A percentile compares a stretch with the other conserved stretches of the same genome.
phyloP scores from a whole-genome alignment of 352 stramenopile genomes.

The Phytophthora parvispora region DNA sequence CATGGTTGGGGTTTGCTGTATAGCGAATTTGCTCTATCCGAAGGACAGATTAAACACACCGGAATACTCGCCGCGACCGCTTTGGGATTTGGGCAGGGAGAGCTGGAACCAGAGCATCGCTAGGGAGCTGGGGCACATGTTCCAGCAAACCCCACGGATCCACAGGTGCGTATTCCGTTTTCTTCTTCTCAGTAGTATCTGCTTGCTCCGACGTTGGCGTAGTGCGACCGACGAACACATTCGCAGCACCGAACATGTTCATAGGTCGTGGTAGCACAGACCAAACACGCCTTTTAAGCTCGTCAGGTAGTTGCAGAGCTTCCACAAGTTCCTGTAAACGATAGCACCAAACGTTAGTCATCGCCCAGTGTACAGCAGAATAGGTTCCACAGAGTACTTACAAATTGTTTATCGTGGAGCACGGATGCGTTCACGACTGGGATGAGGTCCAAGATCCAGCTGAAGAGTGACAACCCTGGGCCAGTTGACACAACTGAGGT shows the following conservation, averaged over 20 bases:
- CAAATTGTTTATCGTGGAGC: conserved; percentile 79
- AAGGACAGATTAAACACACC: conserved; percentile 62
- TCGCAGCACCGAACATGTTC: conserved; percentile 36
- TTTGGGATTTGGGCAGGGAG: conserved; percentile 61
- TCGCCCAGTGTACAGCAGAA: conserved; percentile 4
- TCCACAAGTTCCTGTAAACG: conserved; percentile 74
- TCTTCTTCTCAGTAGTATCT: conserved; percentile 26
- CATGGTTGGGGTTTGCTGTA: not conserved
- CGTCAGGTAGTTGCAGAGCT: conserved; percentile 60
- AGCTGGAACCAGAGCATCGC: conserved; percentile 58
- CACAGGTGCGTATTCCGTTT: conserved; percentile 48
- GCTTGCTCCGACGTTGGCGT: conserved; percentile 28
- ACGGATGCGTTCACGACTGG: conserved; percentile 80
- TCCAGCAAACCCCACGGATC: conserved; percentile 86
- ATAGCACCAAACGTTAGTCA: conserved; percentile 14
- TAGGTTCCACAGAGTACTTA: conserved; percentile 39
- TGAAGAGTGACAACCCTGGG: conserved; percentile 81
- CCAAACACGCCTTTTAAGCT: conserved; percentile 77
- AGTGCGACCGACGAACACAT: conserved; percentile 31
- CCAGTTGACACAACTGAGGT: conserved; percentile 72
- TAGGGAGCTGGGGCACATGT: conserved; percentile 76
- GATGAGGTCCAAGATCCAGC: conserved; percentile 90
- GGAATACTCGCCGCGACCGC: conserved; percentile 68
- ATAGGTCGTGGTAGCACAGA: conserved; percentile 72
- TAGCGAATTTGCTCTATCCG: not conserved